These are phyloP conservation scores for Orbilia brochopaga DNA, from an alignment of 2,329 filamentous ascomycete genomes.

Conservation along the genomic window DNA sequence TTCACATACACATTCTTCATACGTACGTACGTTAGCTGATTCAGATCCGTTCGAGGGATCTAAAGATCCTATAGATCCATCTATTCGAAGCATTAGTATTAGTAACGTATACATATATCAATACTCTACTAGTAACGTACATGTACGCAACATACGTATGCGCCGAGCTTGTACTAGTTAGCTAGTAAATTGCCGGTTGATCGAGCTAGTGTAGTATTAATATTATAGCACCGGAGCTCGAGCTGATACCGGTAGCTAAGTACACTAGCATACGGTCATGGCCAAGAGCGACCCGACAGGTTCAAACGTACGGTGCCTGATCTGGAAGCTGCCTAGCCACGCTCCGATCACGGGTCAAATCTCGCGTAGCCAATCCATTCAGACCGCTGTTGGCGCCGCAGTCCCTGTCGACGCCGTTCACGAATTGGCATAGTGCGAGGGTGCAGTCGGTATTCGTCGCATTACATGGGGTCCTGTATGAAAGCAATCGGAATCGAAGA, in stretches of 20 bases:
- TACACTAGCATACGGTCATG: not conserved
- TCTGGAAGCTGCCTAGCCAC: slow-evolving; percentile 50
- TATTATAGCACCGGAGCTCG: no score
- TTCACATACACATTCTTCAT: not conserved
- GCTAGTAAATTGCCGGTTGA: no score
- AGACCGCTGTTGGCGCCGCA: not conserved
- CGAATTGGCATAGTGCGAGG: no score
- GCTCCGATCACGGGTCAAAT: slow-evolving; percentile 1
- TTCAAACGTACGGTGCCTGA: slow-evolving; percentile 42
- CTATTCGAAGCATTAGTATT: slow-evolving; percentile 1
- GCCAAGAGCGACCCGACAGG: not conserved
- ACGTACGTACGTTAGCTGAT: no score
- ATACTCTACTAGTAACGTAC: no score
- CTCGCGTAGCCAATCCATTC: not conserved
- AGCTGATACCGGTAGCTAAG: not conserved
- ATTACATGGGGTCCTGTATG: no score
- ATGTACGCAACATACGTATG: no score
- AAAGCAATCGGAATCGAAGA: no score
- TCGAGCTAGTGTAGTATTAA: no score
- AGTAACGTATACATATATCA: not conserved
- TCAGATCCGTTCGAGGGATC: not conserved
- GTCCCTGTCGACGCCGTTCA: not conserved
- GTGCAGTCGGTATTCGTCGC: no score
- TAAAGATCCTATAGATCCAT: not conserved
- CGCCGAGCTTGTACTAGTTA: no score